Conservation (phyloP, 305 asterid species). For the Andrographis paniculata region DNA sequence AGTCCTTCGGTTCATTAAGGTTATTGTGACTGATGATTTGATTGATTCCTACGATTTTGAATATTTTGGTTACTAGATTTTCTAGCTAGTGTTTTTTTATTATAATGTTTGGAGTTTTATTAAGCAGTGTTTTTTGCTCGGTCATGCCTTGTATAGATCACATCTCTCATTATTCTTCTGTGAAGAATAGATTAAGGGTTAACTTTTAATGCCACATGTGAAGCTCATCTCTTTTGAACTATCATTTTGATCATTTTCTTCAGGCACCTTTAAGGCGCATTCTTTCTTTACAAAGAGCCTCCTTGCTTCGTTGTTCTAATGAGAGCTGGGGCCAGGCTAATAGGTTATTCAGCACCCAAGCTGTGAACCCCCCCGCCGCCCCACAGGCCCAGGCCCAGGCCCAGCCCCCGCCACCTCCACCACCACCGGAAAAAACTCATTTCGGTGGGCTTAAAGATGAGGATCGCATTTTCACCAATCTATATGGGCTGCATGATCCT, state of each 20-base stretch:
- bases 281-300: conserved; percentile 48
- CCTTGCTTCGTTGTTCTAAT: conserved; percentile 35
- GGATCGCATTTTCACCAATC: conserved; percentile 89
- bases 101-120: too few species aligned
- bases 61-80: background rate
- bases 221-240: too few species aligned
- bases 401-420: conserved; percentile 62
- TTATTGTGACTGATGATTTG: background rate
- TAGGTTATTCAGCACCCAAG: conserved; percentile 69
- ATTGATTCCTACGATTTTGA: background rate
- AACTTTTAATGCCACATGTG: background rate
- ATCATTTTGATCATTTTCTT: conserved; percentile 6
- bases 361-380: conserved; percentile 60
- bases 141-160: too few species aligned
- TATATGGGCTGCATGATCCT: conserved; percentile 86
- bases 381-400: conserved; percentile 61
- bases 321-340: conserved; percentile 37
- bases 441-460: conserved; percentile 95
- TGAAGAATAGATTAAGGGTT: background rate
- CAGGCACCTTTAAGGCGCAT: conserved; percentile 66
- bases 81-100: too few species aligned
- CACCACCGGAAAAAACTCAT: conserved; percentile 93
- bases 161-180: too few species aligned
- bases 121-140: too few species aligned
- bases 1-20: background rate